Conservation (phyloP, 208 protist genomes). For the Acanthamoeba sp. region DNA sequence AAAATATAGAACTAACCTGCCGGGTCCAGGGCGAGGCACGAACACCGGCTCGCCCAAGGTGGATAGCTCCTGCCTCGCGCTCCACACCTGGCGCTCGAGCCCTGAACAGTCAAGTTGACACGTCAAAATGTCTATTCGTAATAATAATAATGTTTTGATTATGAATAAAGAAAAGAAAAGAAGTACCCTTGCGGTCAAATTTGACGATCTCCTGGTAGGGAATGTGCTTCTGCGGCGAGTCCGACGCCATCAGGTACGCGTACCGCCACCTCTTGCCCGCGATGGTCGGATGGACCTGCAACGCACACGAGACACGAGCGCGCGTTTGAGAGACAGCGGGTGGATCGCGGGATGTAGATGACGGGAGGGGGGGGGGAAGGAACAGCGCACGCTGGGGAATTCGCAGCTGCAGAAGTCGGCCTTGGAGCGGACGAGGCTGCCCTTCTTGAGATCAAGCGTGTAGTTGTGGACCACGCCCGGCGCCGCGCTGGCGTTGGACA, state of each 20-base stretch:
- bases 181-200: slow-evolving; percentile 43
- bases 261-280: slow-evolving; percentile 39
- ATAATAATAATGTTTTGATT: no score
- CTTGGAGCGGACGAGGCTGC: not conserved
- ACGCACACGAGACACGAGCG: not conserved
- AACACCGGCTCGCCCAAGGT: slow-evolving; percentile 77
- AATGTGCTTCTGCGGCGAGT: slow-evolving; percentile 8
- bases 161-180: no score
- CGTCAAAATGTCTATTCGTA: no score
- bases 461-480: slow-evolving; percentile 71
- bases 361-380: no score
- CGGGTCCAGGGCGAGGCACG: slow-evolving; percentile 63
- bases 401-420: slow-evolving; percentile 58
- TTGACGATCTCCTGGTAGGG: slow-evolving; percentile 78
- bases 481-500: slow-evolving; percentile 70
- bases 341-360: no score
- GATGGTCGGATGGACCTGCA: slow-evolving; percentile 15
- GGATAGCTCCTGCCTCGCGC: not conserved
- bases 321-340: not conserved
- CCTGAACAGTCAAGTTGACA: no score
- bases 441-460: slow-evolving; percentile 40
- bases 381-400: slow-evolving; percentile 53
- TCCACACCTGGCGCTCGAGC: slow-evolving; percentile 68
- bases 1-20: not conserved
- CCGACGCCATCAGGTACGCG: slow-evolving; percentile 79